Evolutionary conservation across 495 filamentous ascomycete species (phyloP), one percentile per base, ranked within the genome.

Genomic region (Penicillium flavigenum): DNA sequence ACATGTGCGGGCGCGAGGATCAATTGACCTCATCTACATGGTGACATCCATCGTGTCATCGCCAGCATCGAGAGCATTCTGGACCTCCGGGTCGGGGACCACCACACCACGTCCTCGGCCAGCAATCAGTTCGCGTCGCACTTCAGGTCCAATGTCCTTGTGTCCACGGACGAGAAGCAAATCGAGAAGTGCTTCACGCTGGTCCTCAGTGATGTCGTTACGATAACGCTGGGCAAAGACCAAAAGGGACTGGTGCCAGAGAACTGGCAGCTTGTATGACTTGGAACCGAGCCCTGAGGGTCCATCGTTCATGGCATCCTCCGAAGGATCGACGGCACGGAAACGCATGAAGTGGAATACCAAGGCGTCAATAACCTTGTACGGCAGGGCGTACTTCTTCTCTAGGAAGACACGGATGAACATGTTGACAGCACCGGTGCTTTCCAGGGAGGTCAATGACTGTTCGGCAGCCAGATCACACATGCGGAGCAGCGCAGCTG

Each of bases 281-380:
- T 81, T 83, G 14, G 77, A 73, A 24, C 73, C 67, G 17, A 67
- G 65, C 1, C 67, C 68, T 3, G 70, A 72, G 2, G 52, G 49
- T 31, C 63, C 81, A 26, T 75, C 75, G 47, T 76, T 76, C 65
- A 75, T 74, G 17, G 78, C 65, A 47, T 78, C 76, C 57, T 83
- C 81, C 4, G 65, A 68, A 38, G 78, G 75, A 10, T 74, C 78
- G 3, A 76, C 75, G 31, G 78, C 84, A 36, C 88, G 83, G 75
- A 97, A 97, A 17, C 94, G 86, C 60, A 96, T 71, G 71, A 97
- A 98, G 73, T 98, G 92, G 75, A 97, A 98, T 16, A 98, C 95
- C 6, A 98, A 78, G 22, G 91, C 87, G 63, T 98, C 94, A 19
- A 98, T 85, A 24, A 95, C 93, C 71, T 96, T 92, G 76, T 88